Base-by-base conservation (phyloP, 176 grass and related monocot species). In the Aegilops speltoides region DNA sequence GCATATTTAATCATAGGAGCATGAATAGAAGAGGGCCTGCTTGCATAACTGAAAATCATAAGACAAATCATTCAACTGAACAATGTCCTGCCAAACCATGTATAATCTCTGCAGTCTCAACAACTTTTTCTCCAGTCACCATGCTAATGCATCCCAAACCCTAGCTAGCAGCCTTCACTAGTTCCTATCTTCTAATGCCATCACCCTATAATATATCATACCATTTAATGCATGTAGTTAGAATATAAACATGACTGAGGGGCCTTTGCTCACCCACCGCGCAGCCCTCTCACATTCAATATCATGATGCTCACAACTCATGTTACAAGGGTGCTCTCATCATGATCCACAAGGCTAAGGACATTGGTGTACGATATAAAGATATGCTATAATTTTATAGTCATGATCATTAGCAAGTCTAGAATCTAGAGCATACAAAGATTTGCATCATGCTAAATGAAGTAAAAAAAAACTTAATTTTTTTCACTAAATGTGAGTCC, bases 221-320 rank as follows among this genome's bases (percentile, higher is more conserved):
- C 68, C 67, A 87, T 90, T 86, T 60, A 90, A 87, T 90, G 84
- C 91, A 82, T 67, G 78, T 82, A 90, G 56, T 48, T 87, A 90
- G 91, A 93, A 87, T 89, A 87, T 93, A 76, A 79, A 82, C 75
- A 90, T 90, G 88, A 87, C 87, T 85, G 85, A 73, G 50, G 50
- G 87, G 77, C 84, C 78, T 87, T 82, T 83, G 78, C 82, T 29
- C 45, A 43, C 57, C 59, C 71, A 38, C 33, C 59, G 17, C 64
- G 67, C 75, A 59, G 32, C 48, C 73, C 46, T 76, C 59, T 46
- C 45, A 77, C 82, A 90, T 90, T 93, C 61, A 93, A 90, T 93
- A 78, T 36, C 71, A 76, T 90, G 91, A 93, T 90, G 74, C 69
- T 40, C 88, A 90, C 88, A 79, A 87, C 85, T 85, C 91, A 74